Conservation (phyloP, 202 grass and related monocot genomes). For the Sporobolus alterniflorus region DNA sequence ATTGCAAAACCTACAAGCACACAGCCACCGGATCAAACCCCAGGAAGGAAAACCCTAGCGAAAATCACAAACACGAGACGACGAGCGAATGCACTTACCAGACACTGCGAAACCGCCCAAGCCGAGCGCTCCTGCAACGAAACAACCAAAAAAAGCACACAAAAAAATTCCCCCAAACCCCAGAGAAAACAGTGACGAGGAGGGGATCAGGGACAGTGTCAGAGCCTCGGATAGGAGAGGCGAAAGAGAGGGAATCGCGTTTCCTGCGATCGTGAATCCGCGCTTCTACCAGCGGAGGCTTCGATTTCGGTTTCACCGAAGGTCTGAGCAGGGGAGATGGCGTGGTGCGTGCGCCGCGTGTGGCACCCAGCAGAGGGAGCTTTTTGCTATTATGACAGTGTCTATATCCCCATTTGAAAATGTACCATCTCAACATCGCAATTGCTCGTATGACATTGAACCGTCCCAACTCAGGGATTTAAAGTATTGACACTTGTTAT, state of each 20-base stretch:
- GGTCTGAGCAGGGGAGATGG: conserved; percentile 30
- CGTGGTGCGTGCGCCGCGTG: conserved; percentile 6
- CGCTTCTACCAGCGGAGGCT: background rate
- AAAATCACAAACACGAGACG: background rate
- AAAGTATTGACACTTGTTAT: no score
- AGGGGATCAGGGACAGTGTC: background rate
- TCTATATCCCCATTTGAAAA: no score
- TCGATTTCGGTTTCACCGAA: conserved; percentile 4
- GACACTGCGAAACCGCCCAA: background rate
- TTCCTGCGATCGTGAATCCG: background rate
- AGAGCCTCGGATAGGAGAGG: background rate
- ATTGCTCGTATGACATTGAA: no score
- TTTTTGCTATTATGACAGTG: no score
- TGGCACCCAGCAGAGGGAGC: conserved; percentile 16
- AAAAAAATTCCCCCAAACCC: background rate
- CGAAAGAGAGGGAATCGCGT: background rate
- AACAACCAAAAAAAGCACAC: conserved; percentile 15
- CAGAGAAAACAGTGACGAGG: background rate
- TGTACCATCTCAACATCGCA: no score
- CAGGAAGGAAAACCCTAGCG: background rate
- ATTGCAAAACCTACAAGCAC: conserved; percentile 30
- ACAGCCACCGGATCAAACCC: conserved; percentile 30
- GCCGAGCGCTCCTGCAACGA: conserved; percentile 20
- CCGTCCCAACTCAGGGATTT: no score
- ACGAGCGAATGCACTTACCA: background rate